A percentile compares a stretch with the other conserved stretches of the same genome.
These are phyloP conservation scores for Zygoascus hellenicus DNA, from an alignment of 1,139 yeast genomes.

Conservation along the genomic window DNA sequence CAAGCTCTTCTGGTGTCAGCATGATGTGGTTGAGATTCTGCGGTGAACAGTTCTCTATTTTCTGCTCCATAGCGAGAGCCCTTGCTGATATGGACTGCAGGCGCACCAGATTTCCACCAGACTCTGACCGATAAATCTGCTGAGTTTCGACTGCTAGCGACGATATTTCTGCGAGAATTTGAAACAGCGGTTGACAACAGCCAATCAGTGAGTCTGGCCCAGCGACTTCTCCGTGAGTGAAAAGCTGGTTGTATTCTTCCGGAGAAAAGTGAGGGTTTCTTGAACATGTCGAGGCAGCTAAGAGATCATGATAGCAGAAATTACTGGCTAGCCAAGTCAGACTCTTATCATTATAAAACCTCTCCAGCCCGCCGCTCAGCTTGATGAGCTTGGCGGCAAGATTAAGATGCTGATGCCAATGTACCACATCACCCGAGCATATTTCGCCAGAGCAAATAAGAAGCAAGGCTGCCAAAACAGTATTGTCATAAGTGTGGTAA, in stretches of 20 bases:
- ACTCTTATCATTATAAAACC: slow-evolving; percentile 48
- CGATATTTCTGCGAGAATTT: slow-evolving; percentile 63
- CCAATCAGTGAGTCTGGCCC: slow-evolving; percentile 69
- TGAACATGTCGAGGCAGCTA: slow-evolving; percentile 48
- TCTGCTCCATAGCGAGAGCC: slow-evolving; percentile 45
- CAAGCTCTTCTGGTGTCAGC: slow-evolving; percentile 51
- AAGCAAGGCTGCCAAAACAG: slow-evolving; percentile 58
- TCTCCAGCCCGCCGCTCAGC: slow-evolving; percentile 27
- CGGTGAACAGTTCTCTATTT: slow-evolving; percentile 51
- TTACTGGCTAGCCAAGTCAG: slow-evolving; percentile 73
- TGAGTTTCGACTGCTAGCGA: slow-evolving; percentile 49
- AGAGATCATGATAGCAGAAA: slow-evolving; percentile 75
- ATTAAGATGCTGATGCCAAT: slow-evolving; percentile 28
- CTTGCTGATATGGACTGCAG: slow-evolving; percentile 1
- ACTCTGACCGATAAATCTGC: slow-evolving; percentile 24
- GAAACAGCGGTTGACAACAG: slow-evolving; percentile 60
- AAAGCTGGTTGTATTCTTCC: slow-evolving; percentile 47
- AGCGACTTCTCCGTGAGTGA: slow-evolving; percentile 18
- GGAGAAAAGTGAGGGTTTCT: slow-evolving; percentile 33
- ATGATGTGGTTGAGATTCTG: slow-evolving; percentile 44
- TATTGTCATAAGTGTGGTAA: slow-evolving; percentile 26
- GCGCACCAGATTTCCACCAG: slow-evolving; percentile 29
- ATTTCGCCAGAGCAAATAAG: slow-evolving; percentile 41
- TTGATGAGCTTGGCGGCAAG: slow-evolving; percentile 27
- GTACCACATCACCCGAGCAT: slow-evolving; percentile 27